phyloP scores from a whole-genome alignment of 176 grass and related monocot genomes.

The Cenchrus americanus region DNA sequence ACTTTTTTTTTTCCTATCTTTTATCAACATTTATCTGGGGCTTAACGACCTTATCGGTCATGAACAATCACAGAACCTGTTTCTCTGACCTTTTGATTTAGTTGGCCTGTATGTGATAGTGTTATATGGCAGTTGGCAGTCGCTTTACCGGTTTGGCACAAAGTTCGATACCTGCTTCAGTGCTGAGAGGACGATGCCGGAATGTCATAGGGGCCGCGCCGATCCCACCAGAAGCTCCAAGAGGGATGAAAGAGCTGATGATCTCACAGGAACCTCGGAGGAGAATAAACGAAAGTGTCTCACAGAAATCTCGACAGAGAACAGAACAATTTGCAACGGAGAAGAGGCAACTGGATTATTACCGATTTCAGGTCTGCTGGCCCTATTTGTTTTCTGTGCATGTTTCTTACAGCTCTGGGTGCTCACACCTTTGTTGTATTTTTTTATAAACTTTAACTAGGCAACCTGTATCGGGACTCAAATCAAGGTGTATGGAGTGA shows the following conservation, averaged over 20 bases:
- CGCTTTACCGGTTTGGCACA: neutral
- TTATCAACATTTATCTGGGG: no score
- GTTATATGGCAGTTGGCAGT: neutral
- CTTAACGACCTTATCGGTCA: no score
- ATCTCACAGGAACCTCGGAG: neutral
- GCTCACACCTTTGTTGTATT: neutral
- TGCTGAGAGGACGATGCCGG: neutral
- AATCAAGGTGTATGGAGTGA: neutral
- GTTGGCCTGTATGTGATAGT: neutral
- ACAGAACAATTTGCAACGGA: neutral
- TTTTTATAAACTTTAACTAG: neutral
- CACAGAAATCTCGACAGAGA: neutral
- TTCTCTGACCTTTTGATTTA: neutral
- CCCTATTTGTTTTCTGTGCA: neutral
- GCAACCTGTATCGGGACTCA: neutral
- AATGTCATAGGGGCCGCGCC: neutral
- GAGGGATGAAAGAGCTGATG: neutral
- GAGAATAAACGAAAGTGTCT: neutral
- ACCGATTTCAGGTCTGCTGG: neutral
- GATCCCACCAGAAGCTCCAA: constrained; percentile 37
- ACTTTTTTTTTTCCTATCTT: no score
- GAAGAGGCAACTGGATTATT: neutral
- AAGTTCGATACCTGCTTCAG: neutral
- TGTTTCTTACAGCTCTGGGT: neutral
- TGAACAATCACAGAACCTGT: no score